phyloP scores from a whole-genome alignment of 495 filamentous ascomycete genomes.

The Evernia prunastri region DNA sequence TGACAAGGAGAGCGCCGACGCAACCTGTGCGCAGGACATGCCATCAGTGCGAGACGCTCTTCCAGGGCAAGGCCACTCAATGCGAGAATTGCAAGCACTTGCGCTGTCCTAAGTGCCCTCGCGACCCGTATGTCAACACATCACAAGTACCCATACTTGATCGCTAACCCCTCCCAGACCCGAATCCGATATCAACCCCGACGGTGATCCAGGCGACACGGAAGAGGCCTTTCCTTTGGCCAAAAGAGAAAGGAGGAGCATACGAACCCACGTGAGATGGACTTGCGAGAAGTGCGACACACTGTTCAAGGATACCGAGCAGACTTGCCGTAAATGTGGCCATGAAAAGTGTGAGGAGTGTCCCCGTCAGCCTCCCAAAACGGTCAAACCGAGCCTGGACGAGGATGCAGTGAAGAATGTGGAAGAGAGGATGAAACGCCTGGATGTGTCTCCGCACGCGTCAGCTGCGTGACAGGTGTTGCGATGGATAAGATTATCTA shows the following conservation, averaged over 20 bases:
- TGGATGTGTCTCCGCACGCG: slow-evolving; percentile 33
- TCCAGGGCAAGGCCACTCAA: slow-evolving; percentile 50
- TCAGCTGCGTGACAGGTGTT: slow-evolving; percentile 20
- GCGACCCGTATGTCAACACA: slow-evolving; percentile 62
- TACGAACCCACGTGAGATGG: slow-evolving; percentile 48
- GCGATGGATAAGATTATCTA: background rate
- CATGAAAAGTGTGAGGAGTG: slow-evolving; percentile 43
- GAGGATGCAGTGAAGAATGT: slow-evolving; percentile 58
- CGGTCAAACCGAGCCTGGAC: slow-evolving; percentile 55
- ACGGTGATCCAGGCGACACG: slow-evolving; percentile 72
- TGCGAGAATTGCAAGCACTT: slow-evolving; percentile 67
- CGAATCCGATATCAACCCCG: slow-evolving; percentile 66
- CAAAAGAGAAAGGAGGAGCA: slow-evolving; percentile 38
- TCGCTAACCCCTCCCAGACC: slow-evolving; percentile 39
- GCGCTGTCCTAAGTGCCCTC: slow-evolving; percentile 74
- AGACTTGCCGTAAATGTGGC: slow-evolving; percentile 54
- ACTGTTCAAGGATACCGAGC: slow-evolving; percentile 42
- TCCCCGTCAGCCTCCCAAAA: slow-evolving; percentile 46
- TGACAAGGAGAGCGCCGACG: slow-evolving; percentile 56
- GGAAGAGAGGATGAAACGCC: slow-evolving; percentile 47
- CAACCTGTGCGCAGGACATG: slow-evolving; percentile 72
- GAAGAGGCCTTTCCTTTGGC: slow-evolving; percentile 33
- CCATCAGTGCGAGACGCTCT: slow-evolving; percentile 64
- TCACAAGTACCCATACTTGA: background rate
- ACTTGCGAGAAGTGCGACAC: slow-evolving; percentile 59